These are phyloP conservation scores for Fusarium nisikadoi DNA, from an alignment of 2,329 filamentous ascomycete species.

Conservation along the genomic window DNA sequence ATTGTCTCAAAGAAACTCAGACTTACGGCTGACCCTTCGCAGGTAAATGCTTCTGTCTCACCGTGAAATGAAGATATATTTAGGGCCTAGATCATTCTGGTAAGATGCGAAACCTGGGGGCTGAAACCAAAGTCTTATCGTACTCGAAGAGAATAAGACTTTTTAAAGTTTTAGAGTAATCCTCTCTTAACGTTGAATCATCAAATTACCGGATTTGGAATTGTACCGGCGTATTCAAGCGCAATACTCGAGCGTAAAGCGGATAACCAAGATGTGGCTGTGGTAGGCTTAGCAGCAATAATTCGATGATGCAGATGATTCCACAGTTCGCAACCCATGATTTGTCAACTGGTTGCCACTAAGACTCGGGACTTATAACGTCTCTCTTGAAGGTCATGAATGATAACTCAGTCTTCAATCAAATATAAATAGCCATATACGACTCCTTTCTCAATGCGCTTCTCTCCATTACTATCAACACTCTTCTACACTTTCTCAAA, in stretches of 20 bases:
- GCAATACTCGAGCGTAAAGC: constrained; percentile 2
- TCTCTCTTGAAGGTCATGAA: constrained; percentile 4
- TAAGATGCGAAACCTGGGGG: not conserved
- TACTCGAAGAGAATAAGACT: not conserved
- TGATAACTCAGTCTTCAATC: not conserved
- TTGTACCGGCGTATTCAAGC: constrained; percentile 13
- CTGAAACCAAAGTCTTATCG: not conserved
- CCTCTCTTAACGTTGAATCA: not conserved
- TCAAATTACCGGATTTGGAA: constrained; percentile 3
- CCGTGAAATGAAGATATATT: not conserved
- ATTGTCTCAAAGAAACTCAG: not conserved
- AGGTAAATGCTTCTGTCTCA: not conserved
- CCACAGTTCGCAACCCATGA: constrained; percentile 36
- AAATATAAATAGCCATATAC: constrained; percentile 25
- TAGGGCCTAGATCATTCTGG: not conserved
- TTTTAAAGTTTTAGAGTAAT: not conserved
- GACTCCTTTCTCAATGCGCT: constrained; percentile 55
- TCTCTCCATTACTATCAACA: constrained; percentile 59
- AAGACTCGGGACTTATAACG: constrained; percentile 10
- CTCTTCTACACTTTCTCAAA: constrained; percentile 61
- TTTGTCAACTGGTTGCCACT: constrained; percentile 37
- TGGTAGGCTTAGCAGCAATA: constrained; percentile 14
- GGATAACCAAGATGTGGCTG: constrained; percentile 22
- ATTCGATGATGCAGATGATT: constrained; percentile 45
- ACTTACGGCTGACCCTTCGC: not conserved